phyloP scores from a whole-genome alignment of 345 rosid species.

The Noccaea caerulescens region DNA sequence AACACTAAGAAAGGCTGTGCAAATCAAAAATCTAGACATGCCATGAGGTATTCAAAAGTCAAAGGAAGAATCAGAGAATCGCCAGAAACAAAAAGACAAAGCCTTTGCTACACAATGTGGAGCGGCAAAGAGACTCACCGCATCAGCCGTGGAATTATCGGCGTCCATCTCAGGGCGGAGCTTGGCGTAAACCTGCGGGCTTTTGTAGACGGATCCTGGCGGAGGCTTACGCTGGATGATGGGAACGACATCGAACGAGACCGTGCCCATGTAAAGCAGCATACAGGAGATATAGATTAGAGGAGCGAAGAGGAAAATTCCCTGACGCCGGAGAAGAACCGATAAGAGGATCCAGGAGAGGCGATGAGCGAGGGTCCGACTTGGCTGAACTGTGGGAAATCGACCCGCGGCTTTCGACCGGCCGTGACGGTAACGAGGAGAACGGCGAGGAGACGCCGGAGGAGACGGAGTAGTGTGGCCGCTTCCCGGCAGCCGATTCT shows the following conservation, averaged over 20 bases:
- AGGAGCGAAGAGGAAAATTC: slow-evolving; percentile 89
- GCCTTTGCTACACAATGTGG: slow-evolving; percentile 18
- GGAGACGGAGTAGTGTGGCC: slow-evolving; percentile 98
- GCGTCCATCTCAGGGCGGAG: slow-evolving; percentile 86
- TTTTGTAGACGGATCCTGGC: slow-evolving; percentile 87
- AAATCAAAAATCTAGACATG: slow-evolving; percentile 1
- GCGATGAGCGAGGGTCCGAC: slow-evolving; percentile 71
- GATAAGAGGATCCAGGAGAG: slow-evolving; percentile 85
- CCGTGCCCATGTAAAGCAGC: slow-evolving; percentile 94
- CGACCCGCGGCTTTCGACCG: slow-evolving; percentile 59
- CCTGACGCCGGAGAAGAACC: slow-evolving; percentile 90
- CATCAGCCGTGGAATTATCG: slow-evolving; percentile 91
- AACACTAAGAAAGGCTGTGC: slow-evolving; percentile 1
- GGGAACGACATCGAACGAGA: slow-evolving; percentile 81
- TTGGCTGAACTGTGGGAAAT: slow-evolving; percentile 55
- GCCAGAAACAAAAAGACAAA: neutral
- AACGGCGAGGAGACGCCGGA: slow-evolving; percentile 88
- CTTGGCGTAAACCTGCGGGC: slow-evolving; percentile 88
- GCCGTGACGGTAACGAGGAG: slow-evolving; percentile 81
- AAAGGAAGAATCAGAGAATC: slow-evolving; percentile 10
- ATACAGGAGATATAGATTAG: slow-evolving; percentile 90
- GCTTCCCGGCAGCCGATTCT: slow-evolving; percentile 80
- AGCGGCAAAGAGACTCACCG: slow-evolving; percentile 52
- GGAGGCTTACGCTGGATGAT: slow-evolving; percentile 64
- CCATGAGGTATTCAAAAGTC: slow-evolving; percentile 11